Evolutionary conservation across 805 yeast genomes (phyloP), one percentile per base, ranked within the genome.

Genomic region (Ogataea ramenticola): DNA sequence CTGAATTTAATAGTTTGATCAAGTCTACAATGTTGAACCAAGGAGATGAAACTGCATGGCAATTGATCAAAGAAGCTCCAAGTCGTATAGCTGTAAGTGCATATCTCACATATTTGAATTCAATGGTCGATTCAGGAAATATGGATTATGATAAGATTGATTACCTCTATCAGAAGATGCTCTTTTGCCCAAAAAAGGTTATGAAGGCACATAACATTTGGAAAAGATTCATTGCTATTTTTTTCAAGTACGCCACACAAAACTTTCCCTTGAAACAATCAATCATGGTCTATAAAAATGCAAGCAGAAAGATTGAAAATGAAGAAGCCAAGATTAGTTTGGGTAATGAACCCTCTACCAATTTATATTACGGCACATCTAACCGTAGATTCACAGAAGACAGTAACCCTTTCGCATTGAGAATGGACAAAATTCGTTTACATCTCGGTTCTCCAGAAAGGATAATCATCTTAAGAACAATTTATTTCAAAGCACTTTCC

Each of bases 1-100:
- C 40, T 17, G 66, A 65, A 42, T 60, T 64, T 48, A 62, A 62
- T 34, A 60, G 59, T 41, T 46, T 65, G 2, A 52, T 63, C 12
- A 44, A 47, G 14, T 55, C 60, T 37, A 55, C 61, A 14, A 44
- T 65, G 22, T 29, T 43, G 9, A 44, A 36, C 17, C 48, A 46
- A 15, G 43, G 31, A n/a, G 29, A 33, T 12, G 40, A 44, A 10
- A 40, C 50, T 17, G 64, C 61, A 0, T 65, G 67, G 68, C 27
- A 44, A 7, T 51, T 65, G 60, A 52, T 55, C 7, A 15, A 21
- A 5, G 44, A 49, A 1, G 49, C 53, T 3, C 35, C 48, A 10
- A 49, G 56, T 4, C 17, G 40, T 15, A 39, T 57, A 1, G 58
- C 61, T 8, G 55, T 56, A 32, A 53, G 52, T 35, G 58, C 62